Base-by-base conservation (phyloP, 1,284 basidiomycete species). In the Mycosarcoma mackinlayi region DNA sequence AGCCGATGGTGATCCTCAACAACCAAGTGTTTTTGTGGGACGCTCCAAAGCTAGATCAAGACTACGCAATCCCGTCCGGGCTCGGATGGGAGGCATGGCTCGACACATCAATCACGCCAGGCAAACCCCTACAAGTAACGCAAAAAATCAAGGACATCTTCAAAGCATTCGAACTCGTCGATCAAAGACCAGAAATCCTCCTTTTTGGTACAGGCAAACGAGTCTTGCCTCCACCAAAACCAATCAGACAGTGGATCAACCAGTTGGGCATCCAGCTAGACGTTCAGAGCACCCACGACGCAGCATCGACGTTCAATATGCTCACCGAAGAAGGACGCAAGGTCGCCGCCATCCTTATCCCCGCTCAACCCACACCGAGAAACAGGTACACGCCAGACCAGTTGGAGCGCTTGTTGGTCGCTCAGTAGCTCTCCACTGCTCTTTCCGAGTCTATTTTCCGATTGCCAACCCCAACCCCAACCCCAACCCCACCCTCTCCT, bases 211-310 rank as follows among this genome's bases (percentile, higher is more conserved):
- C 94, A 0, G 95, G 95, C 0, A 86, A 86, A 65, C 86, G 86
- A 7, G 87, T 91, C 11, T 84, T 88, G 3, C 89, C 91, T 47
- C 89, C 90, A 2, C 94, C 94, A 14, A 86, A 87, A 6, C 84
- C 84, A 24, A 83, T 97, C 21, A 86, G 89, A 18, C 85, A 88
- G 38, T 88, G 93, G 82, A 79, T 97, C 41, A 91, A 87, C 63
- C 85, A 87, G 35, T 82, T 93, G 34, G 94, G 94, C 6, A 92
- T 97, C 62, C 92, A 94, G 78, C 84, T 94, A 42, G 95, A 98
- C 73, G 86, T 93, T n/a, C 93, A 95, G 89, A 92, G 94, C 80
- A 93, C 93, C 92, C 86, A 91, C 73, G 95, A 95, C 80, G 94
- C 94, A 11, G 93, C 92, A 77, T 91, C 93, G 30, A 96, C 94